These are phyloP conservation scores for Alternaria gaisen DNA, from an alignment of 2,329 filamentous ascomycete species.

Conservation along the genomic window DNA sequence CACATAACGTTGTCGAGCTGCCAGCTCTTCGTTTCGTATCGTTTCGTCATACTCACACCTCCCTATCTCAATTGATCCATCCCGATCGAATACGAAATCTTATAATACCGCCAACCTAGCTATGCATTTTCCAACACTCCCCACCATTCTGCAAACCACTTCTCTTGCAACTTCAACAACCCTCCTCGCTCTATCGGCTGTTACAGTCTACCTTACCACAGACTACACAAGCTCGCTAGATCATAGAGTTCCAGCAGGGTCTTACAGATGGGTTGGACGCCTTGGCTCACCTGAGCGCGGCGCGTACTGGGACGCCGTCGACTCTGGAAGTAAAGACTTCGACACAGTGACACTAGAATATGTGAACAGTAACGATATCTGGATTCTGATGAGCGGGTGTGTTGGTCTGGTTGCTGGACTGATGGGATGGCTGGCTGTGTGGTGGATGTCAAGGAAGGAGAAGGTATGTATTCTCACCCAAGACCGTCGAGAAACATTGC, in stretches of 20 bases:
- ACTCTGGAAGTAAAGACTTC: neutral
- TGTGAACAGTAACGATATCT: neutral
- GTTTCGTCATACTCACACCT: too few species aligned
- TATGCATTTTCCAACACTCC: neutral
- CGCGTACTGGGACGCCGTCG: neutral
- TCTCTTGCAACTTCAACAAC: neutral
- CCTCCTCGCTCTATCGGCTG: conserved; percentile 3
- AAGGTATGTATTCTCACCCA: neutral
- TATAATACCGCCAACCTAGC: neutral
- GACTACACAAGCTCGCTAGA: neutral
- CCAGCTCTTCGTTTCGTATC: neutral
- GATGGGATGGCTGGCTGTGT: neutral
- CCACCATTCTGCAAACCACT: neutral
- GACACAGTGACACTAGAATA: neutral
- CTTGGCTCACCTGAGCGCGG: neutral
- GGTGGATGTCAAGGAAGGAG: neutral
- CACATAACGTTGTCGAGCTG: neutral
- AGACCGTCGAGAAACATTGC: neutral
- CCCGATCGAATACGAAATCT: too few species aligned
- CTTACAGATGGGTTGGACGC: neutral
- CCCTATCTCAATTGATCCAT: neutral
- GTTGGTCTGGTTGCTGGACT: neutral
- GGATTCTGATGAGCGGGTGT: neutral
- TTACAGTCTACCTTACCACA: neutral
- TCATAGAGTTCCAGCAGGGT: neutral